Evolutionary conservation across 331 rosid genomes (phyloP), one percentile per base, ranked within the genome.

Genomic region (Arachis monticola): DNA sequence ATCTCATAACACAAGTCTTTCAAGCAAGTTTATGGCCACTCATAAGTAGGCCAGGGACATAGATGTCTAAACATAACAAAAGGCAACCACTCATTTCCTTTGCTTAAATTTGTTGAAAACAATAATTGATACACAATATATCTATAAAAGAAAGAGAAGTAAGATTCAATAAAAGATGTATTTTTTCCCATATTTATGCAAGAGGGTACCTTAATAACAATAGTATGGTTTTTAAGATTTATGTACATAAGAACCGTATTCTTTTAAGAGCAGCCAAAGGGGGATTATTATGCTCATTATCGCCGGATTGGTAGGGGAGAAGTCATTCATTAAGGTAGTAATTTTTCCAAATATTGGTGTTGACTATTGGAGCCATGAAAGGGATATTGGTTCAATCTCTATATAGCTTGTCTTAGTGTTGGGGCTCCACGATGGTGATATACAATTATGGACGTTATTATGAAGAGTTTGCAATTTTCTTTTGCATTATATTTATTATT

Each of bases 241-340:
- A 62, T 71, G 45, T 47, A 48, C 10, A 73, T 12, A 77, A 61
- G 55, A 5, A 63, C 46, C 32, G 8, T 45, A 66, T 31, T 2
- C 5, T 38, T 38, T 38, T 38, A 38, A 38, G 41, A 38, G 41
- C 1, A 45, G 48, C 62, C 73, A 30, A 74, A 38, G 17, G 67
- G 50, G 70, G 41, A 27, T 27, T 7, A 8, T 45, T 82, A 42
- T 73, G 80, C 73, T 76, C 27, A 79, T 79, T 75, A 77, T 65
- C 83, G 84, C 85, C 87, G 83, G 88, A 86, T 81, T 86, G 80
- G 65, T 7, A 76, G 88, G 85, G 77, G 55, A 38, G 79, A 51
- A 83, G 75, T 51, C 27, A 61, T 22, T 69, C 58, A 2, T 46
- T 8, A 7, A 48, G 46, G n/a, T 61, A 50, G 60, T 75, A 64